Evolutionary conservation across 1,139 yeast species (phyloP).

Genomic region (Candida sp.): DNA sequence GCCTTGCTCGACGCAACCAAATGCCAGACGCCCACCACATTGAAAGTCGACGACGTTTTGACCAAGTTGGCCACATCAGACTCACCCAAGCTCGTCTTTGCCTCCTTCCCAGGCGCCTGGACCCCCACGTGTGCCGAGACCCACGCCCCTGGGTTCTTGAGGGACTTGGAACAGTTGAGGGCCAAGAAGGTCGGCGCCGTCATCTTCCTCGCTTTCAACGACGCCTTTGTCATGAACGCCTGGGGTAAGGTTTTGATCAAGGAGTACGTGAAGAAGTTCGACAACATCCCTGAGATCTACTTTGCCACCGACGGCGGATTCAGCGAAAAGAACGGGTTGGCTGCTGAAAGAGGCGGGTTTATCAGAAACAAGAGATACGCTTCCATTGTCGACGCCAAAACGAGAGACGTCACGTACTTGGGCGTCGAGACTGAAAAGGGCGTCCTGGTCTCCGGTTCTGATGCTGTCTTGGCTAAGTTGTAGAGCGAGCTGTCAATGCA

Average conservation of each 20-base stretch:
- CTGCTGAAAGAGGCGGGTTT: constrained; percentile 60
- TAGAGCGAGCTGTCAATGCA: neutral
- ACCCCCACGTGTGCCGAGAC: constrained; percentile 87
- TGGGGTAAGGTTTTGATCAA: constrained; percentile 74
- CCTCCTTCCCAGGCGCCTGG: constrained; percentile 91
- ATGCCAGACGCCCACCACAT: constrained; percentile 45
- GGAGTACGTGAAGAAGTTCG: constrained; percentile 22
- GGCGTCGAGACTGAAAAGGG: constrained; percentile 32
- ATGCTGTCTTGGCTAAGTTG: constrained; percentile 20
- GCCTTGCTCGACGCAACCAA: constrained; percentile 48
- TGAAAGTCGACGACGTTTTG: constrained; percentile 24
- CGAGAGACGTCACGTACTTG: constrained; percentile 18
- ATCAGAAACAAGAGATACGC: constrained; percentile 79
- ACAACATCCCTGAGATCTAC: constrained; percentile 45
- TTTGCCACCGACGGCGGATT: constrained; percentile 79
- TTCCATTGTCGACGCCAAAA: constrained; percentile 53
- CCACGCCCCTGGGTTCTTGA: constrained; percentile 80
- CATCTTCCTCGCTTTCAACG: constrained; percentile 73
- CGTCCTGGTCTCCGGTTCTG: constrained; percentile 29
- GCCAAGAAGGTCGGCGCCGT: constrained; percentile 71
- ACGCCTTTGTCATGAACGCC: constrained; percentile 81
- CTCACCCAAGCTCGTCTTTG: constrained; percentile 57
- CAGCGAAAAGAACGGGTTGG: constrained; percentile 51
- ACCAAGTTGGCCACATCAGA: constrained; percentile 26
- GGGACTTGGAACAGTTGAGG: constrained; percentile 52